Evolutionary conservation across 2,329 filamentous ascomycete species (phyloP).

Genomic region (Sordariomycetes sp.): DNA sequence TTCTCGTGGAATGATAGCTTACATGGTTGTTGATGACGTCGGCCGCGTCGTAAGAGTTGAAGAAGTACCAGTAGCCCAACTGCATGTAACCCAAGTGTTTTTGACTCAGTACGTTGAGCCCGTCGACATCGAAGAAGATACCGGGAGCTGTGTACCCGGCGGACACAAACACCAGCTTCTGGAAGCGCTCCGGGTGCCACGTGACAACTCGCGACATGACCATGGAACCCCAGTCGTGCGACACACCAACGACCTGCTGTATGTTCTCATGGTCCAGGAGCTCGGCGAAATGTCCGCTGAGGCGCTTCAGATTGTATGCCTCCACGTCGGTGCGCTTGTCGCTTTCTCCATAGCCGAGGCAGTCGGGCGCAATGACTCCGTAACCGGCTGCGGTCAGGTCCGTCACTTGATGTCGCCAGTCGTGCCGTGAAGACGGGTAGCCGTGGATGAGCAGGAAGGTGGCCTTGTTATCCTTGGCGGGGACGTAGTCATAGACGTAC

Average conservation of each 20-base stretch:
- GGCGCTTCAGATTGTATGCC: conserved; percentile 18
- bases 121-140: conserved; percentile 17
- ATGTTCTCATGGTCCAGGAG: conserved; percentile 23
- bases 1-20: too few species aligned
- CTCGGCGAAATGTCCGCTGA: conserved; percentile 21
- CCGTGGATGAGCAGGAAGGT: conserved; percentile 39
- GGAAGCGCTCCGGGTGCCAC: conserved; percentile 13
- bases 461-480: conserved; percentile 7
- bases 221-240: conserved; percentile 24
- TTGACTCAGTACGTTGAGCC: conserved; percentile 21
- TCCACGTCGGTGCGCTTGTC: conserved; percentile 17
- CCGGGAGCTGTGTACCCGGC: conserved; percentile 18
- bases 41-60: conserved; percentile 8
- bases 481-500: conserved; percentile 20
- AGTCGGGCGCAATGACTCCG: conserved; percentile 31
- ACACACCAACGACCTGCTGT: conserved; percentile 28
- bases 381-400: conserved; percentile 24
- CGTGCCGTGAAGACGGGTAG: conserved; percentile 33
- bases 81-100: conserved; percentile 16
- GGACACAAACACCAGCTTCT: conserved; percentile 15
- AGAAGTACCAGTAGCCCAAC: conserved; percentile 20
- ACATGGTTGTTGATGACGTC: conserved; percentile 13
- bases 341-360: conserved; percentile 27
- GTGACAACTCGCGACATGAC: conserved; percentile 17
- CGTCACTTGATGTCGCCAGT: conserved; percentile 30